Conservation (phyloP, 768 basidiomycete species). For the Mycena albidolilacea region DNA sequence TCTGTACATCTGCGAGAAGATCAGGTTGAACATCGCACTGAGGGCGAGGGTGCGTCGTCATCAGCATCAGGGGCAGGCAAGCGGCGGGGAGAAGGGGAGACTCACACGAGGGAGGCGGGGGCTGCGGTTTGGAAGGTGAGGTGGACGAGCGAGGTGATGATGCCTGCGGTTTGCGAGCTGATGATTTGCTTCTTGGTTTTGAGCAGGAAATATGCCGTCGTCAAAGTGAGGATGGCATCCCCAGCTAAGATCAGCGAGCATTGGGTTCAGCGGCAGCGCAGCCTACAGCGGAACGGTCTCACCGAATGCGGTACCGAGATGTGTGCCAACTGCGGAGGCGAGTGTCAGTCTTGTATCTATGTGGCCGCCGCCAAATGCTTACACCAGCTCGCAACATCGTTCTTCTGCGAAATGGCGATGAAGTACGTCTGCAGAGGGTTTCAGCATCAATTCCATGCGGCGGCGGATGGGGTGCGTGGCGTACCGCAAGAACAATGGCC, state of each 20-base stretch:
- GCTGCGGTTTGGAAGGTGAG: constrained; percentile 35
- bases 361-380: not conserved
- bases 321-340: constrained; percentile 16
- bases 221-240: constrained; percentile 17
- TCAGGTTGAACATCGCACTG: constrained; percentile 31
- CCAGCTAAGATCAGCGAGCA: constrained; percentile 15
- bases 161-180: not conserved
- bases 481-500: constrained; percentile 20
- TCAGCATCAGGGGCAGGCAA: not conserved
- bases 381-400: constrained; percentile 23
- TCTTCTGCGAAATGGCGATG: constrained; percentile 4
- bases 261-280: not conserved
- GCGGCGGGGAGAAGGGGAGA: not conserved
- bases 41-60: not conserved
- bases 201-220: constrained; percentile 27
- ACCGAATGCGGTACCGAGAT: constrained; percentile 31
- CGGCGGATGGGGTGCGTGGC: not conserved
- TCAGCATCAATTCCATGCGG: constrained; percentile 14
- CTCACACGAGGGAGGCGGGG: constrained; percentile 26
- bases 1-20: constrained; percentile 11
- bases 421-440: constrained; percentile 31
- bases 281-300: not conserved
- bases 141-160: constrained; percentile 9
- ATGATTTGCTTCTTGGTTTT: not conserved
- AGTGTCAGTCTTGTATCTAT: constrained; percentile 4